Conservation (phyloP, 208 protist species). For the Crithidia expoeki region DNA sequence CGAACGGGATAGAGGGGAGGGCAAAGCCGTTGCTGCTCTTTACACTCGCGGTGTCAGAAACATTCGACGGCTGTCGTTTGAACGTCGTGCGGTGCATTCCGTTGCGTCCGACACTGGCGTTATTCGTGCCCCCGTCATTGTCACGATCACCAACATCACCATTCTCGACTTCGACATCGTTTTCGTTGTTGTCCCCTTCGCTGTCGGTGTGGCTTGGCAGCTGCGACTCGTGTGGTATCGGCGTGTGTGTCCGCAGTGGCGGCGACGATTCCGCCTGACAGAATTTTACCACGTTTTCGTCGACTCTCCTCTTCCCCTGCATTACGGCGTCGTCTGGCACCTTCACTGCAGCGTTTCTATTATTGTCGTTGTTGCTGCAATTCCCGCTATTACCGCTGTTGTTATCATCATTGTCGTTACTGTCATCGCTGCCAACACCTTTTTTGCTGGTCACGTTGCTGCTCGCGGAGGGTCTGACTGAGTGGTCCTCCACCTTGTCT, state of each 20-base stretch:
- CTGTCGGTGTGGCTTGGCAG: background rate
- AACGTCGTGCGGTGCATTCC: background rate
- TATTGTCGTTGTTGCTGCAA: background rate
- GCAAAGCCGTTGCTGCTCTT: constrained; percentile 7
- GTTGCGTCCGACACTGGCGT: background rate
- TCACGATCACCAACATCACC: background rate
- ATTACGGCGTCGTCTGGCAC: background rate
- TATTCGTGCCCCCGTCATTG: background rate
- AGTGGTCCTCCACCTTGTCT: background rate
- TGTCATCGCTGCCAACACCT: no score
- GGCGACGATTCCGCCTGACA: background rate
- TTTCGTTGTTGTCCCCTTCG: background rate
- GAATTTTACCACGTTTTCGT: constrained; percentile 10
- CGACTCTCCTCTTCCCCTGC: background rate
- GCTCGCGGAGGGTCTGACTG: background rate
- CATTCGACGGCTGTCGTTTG: background rate
- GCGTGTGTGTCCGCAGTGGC: background rate
- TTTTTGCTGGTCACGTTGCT: no score
- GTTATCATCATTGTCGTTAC: no score
- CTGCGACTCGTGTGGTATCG: background rate
- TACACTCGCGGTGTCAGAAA: constrained; percentile 2
- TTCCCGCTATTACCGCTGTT: no score
- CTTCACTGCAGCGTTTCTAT: background rate
- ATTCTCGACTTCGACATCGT: background rate
- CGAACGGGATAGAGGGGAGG: constrained; percentile 6